phyloP scores from a whole-genome alignment of 2,329 filamentous ascomycete species.

The Plectosphaerella sp. region DNA sequence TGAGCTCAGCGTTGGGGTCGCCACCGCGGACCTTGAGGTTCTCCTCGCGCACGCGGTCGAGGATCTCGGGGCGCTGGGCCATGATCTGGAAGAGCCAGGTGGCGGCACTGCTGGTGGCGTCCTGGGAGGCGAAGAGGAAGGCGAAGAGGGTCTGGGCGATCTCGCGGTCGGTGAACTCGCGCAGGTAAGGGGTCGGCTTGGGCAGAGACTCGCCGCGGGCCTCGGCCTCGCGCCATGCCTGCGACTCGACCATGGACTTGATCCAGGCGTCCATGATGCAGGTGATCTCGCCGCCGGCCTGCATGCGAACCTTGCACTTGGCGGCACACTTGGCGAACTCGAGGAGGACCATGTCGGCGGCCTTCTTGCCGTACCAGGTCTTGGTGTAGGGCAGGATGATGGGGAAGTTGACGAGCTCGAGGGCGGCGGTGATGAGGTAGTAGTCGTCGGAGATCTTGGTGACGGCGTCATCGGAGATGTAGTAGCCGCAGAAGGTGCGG shows the following conservation, averaged over 20 bases:
- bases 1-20: conserved; percentile 64
- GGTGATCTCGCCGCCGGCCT: conserved; percentile 75
- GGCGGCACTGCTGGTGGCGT: conserved; percentile 87
- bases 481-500: conserved; percentile 95
- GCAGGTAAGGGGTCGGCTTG: conserved; percentile 79
- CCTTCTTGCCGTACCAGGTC: conserved; percentile 96
- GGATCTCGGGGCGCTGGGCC: conserved; percentile 87
- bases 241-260: conserved; percentile 79
- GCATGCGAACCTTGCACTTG: conserved; percentile 90
- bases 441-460: conserved; percentile 97
- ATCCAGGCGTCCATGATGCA: conserved; percentile 98
- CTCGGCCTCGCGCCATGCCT: conserved; percentile 73
- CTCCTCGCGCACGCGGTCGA: conserved; percentile 88
- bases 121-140: conserved; percentile 95
- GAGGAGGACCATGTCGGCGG: conserved; percentile 82
- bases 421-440: conserved; percentile 90
- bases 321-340: conserved; percentile 90
- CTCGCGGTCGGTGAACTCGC: conserved; percentile 85
- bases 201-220: conserved; percentile 69
- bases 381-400: conserved; percentile 93
- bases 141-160: conserved; percentile 93
- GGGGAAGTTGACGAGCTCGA: conserved; percentile 97
- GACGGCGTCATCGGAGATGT: conserved; percentile 84
- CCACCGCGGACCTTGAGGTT: conserved; percentile 75
- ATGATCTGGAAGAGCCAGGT: conserved; percentile 96